Evolutionary conservation across 2,329 filamentous ascomycete species (phyloP), one percentile per base, ranked within the genome.

Genomic region (Beauveria brongniartii): DNA sequence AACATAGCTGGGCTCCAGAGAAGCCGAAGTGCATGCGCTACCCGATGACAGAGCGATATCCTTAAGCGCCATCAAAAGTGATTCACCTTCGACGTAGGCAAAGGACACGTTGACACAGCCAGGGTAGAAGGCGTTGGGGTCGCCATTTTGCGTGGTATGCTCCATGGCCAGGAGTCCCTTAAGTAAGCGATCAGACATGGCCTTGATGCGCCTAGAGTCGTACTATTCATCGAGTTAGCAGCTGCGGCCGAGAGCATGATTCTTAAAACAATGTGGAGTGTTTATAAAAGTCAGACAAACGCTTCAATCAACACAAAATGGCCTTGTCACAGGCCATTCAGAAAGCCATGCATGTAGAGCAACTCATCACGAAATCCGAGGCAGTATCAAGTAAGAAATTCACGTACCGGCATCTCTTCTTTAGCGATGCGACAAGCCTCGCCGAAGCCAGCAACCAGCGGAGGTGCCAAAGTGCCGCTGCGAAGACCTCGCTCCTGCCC

Each of bases 71-170:
- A 99, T 99, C 65, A 99, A 82, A 1, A 99, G 87, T 2, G 94
- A 97, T 76, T 99, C 94, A 67, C 94, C 94, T 76, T 99, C 94
- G 5, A 99, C 92, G 70, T 99, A 99, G 40, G 94, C 93, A 71
- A 99, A 99, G 0, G 94, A 99, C 12, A 99, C 90, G 74, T 99
- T 99, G 64, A 99, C 93, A 69, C 94, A 99, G 64, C 94, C 94
- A 2, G 94, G 92, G 73, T 99, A 99, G 74, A 95, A 95, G 57
- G 85, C 82, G 5, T 88, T 76, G 2, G 87, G 82, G 67, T 94
- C 91, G 55, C 94, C 94, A 70, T 99, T 99, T 68, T 96, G 87
- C 9, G 82, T 84, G 2, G 94, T 96, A 76, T 99, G 94, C 73
- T 97, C 94, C 78, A 99, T 84, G 6, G 90, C 76, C 22, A 99